These are phyloP conservation scores for Pythium aphanidermatum DNA, from an alignment of 352 stramenopile genomes.

Conservation along the genomic window DNA sequence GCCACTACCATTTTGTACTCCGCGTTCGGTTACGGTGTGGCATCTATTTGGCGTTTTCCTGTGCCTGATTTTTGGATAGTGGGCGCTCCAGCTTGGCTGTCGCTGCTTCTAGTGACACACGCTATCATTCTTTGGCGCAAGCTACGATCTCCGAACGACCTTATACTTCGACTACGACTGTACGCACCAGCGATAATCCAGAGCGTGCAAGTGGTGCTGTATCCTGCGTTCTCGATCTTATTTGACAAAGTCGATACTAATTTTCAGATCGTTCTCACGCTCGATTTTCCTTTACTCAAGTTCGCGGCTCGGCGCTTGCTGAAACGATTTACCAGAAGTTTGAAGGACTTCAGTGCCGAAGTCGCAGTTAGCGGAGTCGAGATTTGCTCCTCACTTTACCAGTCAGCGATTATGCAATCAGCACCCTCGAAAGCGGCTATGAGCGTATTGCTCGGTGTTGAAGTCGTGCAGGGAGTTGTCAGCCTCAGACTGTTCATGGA, in stretches of 20 bases:
- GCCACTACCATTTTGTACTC: background rate
- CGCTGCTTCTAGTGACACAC: background rate
- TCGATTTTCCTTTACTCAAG: slow-evolving; percentile 7
- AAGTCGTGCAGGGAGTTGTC: background rate
- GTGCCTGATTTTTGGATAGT: slow-evolving; percentile 3
- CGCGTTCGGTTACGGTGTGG: background rate
- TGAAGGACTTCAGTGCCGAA: background rate
- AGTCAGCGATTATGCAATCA: slow-evolving; percentile 8
- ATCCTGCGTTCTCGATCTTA: slow-evolving; percentile 4
- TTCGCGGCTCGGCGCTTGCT: background rate
- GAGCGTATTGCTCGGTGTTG: slow-evolving; percentile 1
- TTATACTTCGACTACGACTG: background rate
- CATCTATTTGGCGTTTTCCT: background rate
- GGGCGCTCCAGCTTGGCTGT: background rate
- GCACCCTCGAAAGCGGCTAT: background rate
- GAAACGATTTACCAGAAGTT: background rate
- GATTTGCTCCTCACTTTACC: slow-evolving; percentile 6
- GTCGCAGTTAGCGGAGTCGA: slow-evolving; percentile 11
- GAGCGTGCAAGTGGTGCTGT: slow-evolving; percentile 1
- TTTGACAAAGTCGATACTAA: background rate
- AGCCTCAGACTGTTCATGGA: slow-evolving; percentile 8
- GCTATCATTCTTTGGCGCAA: background rate
- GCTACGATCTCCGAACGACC: slow-evolving; percentile 1
- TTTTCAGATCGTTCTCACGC: slow-evolving; percentile 1
- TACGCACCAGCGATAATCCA: background rate